Conservation (phyloP, 768 basidiomycete genomes). For the Tricholoma furcatifolium region DNA sequence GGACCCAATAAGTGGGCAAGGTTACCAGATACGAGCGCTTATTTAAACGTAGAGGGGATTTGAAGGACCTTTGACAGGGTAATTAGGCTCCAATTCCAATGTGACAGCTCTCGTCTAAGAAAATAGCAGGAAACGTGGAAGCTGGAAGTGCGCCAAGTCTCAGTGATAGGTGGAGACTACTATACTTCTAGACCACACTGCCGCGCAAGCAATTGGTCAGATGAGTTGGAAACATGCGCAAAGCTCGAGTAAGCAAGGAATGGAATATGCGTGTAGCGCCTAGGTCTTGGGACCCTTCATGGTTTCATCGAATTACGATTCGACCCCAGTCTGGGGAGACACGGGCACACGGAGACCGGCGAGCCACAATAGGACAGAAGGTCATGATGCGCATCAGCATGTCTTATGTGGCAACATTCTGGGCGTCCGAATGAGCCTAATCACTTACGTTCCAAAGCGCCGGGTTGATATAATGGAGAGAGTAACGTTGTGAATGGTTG, state of each 20-base stretch:
- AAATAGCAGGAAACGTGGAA: no score
- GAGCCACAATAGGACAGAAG: slow-evolving; percentile 5
- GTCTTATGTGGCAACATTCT: slow-evolving; percentile 6
- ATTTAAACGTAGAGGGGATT: neutral
- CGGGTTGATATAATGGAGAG: neutral
- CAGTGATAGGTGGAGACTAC: no score
- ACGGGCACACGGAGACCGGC: slow-evolving; percentile 1
- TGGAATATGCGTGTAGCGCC: neutral
- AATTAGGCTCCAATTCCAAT: no score
- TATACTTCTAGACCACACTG: neutral
- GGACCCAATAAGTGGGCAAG: neutral
- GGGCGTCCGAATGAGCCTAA: slow-evolving; percentile 7
- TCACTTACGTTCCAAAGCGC: slow-evolving; percentile 2
- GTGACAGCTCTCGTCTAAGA: no score
- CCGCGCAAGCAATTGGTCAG: neutral
- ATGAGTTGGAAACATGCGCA: neutral
- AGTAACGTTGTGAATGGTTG: neutral
- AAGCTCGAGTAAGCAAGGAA: neutral
- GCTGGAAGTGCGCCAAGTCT: no score
- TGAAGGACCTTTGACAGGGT: no score
- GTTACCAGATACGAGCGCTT: neutral
- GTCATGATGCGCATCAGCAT: slow-evolving; percentile 15
- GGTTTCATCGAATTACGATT: slow-evolving; percentile 7
- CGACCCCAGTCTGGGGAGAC: slow-evolving; percentile 7
- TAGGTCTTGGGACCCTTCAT: neutral